Percentiles rank a stretch among this genome's conserved stretches.
Conservation (phyloP, 345 rosid species). For the Linum tenue region DNA sequence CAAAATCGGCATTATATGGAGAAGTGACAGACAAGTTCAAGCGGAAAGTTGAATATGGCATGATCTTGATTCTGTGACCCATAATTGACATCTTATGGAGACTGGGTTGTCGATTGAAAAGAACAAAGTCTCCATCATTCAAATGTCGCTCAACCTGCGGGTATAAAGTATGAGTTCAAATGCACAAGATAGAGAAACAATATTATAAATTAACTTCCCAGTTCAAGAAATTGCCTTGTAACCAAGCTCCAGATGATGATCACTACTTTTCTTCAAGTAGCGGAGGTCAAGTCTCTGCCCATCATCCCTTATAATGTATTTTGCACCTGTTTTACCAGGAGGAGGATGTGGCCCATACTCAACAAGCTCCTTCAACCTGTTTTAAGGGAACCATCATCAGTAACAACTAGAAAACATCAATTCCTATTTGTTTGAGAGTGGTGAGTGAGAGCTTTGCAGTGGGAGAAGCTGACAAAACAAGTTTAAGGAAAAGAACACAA, state of each 20-base stretch:
- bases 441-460: background rate
- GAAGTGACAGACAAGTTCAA: slow-evolving; percentile 90
- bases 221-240: slow-evolving; percentile 46
- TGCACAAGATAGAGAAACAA: background rate
- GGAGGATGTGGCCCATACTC: slow-evolving; percentile 98
- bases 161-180: slow-evolving; percentile 4
- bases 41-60: slow-evolving; percentile 96
- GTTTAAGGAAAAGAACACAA: background rate
- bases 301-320: slow-evolving; percentile 92
- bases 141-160: slow-evolving; percentile 94
- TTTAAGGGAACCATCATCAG: slow-evolving; percentile 6
- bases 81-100: slow-evolving; percentile 97
- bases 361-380: slow-evolving; percentile 88
- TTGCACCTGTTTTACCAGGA: slow-evolving; percentile 95
- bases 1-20: slow-evolving; percentile 99
- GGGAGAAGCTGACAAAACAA: slow-evolving; percentile 1
- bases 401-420: background rate
- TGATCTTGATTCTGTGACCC: slow-evolving; percentile 94
- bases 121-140: slow-evolving; percentile 85
- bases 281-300: slow-evolving; percentile 98
- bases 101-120: slow-evolving; percentile 97
- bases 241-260: slow-evolving; percentile 97
- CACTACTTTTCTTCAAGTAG: slow-evolving; percentile 94
- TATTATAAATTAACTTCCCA: background rate
- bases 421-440: background rate